Conservation (phyloP, 2,329 filamentous ascomycete species). For the Trichothecium sympodiale region DNA sequence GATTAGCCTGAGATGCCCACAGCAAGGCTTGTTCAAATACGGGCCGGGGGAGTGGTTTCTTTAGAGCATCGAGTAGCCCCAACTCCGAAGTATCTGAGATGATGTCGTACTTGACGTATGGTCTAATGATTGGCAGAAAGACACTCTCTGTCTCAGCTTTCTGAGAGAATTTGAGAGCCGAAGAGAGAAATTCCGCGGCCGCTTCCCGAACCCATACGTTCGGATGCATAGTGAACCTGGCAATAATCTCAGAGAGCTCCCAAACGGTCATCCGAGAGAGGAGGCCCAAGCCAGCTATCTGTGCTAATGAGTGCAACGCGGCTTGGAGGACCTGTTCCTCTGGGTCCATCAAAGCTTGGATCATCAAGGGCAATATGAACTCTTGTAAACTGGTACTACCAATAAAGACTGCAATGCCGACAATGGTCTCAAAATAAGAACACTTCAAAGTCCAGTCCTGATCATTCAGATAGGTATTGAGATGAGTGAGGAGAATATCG, state of each 20-base stretch:
- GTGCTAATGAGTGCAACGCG: constrained; percentile 76
- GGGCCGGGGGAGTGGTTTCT: constrained; percentile 65
- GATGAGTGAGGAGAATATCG: constrained; percentile 88
- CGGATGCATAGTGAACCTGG: constrained; percentile 82
- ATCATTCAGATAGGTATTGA: constrained; percentile 96
- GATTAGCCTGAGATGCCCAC: constrained; percentile 76
- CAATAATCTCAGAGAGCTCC: constrained; percentile 77
- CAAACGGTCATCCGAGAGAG: constrained; percentile 76
- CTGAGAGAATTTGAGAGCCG: constrained; percentile 64
- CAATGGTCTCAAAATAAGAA: constrained; percentile 90
- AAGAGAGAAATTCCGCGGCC: constrained; percentile 70
- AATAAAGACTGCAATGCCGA: constrained; percentile 83
- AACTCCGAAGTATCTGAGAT: constrained; percentile 58
- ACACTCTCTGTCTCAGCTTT: constrained; percentile 76
- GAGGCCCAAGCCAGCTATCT: constrained; percentile 78
- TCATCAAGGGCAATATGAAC: constrained; percentile 91
- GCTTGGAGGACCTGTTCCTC: constrained; percentile 93
- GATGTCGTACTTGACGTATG: constrained; percentile 68
- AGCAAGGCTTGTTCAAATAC: constrained; percentile 77
- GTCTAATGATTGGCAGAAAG: constrained; percentile 65
- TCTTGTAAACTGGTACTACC: constrained; percentile 85
- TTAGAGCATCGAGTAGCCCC: constrained; percentile 68
- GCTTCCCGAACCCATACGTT: constrained; percentile 94
- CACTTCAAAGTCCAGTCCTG: constrained; percentile 94
- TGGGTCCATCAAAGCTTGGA: constrained; percentile 83